Evolutionary conservation across 139 green algal species (phyloP).

Genomic region (Chlorella sp.): DNA sequence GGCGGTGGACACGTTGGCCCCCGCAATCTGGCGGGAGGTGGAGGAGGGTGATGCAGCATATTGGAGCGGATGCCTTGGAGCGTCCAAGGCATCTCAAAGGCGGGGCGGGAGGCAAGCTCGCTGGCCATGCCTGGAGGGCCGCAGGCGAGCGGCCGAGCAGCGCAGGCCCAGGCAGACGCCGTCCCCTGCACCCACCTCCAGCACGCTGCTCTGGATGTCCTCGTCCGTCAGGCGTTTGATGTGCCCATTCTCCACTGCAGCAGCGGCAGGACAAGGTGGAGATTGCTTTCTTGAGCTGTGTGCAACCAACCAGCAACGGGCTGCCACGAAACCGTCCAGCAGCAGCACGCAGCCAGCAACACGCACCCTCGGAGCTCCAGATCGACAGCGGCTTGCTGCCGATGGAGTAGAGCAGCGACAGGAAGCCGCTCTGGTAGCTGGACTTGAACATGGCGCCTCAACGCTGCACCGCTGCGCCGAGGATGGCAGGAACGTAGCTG

Average conservation of each 20-base stretch:
- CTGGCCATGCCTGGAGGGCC: no score
- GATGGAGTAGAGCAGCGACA: conserved; percentile 96
- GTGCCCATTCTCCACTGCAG: conserved; percentile 91
- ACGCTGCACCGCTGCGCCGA: neutral
- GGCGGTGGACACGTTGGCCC: conserved; percentile 90
- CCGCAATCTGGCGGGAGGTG: conserved; percentile 39
- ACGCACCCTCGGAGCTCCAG: conserved; percentile 89
- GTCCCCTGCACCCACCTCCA: conserved; percentile 95
- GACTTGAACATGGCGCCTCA: conserved; percentile 78
- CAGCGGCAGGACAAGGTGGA: neutral
- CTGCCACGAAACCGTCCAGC: neutral
- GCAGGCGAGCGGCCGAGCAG: no score
- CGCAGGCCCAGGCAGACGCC: no score
- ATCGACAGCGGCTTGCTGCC: conserved; percentile 96
- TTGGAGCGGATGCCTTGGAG: no score
- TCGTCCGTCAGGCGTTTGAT: conserved; percentile 96
- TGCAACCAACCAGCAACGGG: no score
- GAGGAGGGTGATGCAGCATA: no score
- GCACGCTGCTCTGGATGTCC: conserved; percentile 95
- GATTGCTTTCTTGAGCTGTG: neutral
- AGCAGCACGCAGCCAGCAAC: neutral
- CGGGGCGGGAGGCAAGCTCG: no score
- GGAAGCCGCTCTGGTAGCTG: conserved; percentile 90
- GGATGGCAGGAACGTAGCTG: neutral
- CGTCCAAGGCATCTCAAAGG: no score